Base-by-base conservation (phyloP, 2,329 filamentous ascomycete genomes). In the Tolypocladium amazonense region DNA sequence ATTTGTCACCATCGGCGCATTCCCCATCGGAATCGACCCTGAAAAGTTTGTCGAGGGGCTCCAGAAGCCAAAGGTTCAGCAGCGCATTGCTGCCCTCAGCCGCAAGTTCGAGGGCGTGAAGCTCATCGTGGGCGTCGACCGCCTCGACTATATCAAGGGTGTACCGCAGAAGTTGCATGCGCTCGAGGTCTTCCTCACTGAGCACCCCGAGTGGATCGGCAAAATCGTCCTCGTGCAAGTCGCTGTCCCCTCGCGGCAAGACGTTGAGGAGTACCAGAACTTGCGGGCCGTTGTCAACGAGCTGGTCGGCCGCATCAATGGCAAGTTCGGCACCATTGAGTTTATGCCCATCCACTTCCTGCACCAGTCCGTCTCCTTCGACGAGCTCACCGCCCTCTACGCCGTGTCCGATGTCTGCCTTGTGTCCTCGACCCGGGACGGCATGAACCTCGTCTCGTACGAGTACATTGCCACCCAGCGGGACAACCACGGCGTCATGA, bases 341-440 rank as follows among this genome's bases (percentile, higher is more conserved):
- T 97, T 97, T 77, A 97, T 96, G 88, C 94, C 94, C 1, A 97
- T 99, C 67, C 94, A 97, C 75, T 97, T 97, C 78, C 87, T 97
- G 69, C 94, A 97, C 78, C 95, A 97, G 77, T 96, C 90, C 5
- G 92, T 97, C 70, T 86, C 86, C 56, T 97, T 97, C 67, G 92
- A 97, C 66, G 94, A 97, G 76, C 85, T 99, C 41, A 92, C 95
- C 56, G 92, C 92, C 0, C 83, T 97, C 11, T 97, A 97, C 71
- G 90, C 91, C 20, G 88, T 95, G 27, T 94, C 91, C 4, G 94
- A 97, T 71, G 90, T 91, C 53, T 96, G 92, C 71, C 83, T 97
- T 18, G 93, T 96, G 43, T 95, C 89, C 11, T 97, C 90, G 3
- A 97, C 90, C n/a, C 88, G 94, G 56, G 94, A 99, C 71, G 94